Percentiles rank a stretch among this genome's conserved stretches.
phyloP scores from a whole-genome alignment of 768 basidiomycete species.

The Xerocomellus chrysenteron region DNA sequence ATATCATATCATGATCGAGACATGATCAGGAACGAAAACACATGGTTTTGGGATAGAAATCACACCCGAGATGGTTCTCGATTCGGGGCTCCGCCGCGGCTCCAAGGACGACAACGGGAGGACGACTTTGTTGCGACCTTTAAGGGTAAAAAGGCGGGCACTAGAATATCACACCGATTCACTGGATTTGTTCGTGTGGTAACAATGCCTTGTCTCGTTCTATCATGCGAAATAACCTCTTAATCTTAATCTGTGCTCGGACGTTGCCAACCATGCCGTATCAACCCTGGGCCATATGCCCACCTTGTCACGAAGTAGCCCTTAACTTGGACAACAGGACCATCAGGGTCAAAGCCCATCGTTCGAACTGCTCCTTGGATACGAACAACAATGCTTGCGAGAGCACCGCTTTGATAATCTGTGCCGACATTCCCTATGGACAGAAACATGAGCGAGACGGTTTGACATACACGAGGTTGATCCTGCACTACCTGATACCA shows the following conservation, averaged over 20 bases:
- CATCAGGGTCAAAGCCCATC: slow-evolving; percentile 76
- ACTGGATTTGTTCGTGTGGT: not conserved
- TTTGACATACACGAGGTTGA: not conserved
- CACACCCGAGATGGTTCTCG: not conserved
- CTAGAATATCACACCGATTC: not conserved
- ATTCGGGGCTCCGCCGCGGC: not conserved
- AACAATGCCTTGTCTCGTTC: not conserved
- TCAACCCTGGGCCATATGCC: no score
- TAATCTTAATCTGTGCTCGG: not conserved
- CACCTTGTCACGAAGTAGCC: slow-evolving; percentile 3
- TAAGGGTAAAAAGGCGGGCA: not conserved
- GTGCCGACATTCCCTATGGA: slow-evolving; percentile 89
- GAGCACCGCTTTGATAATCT: slow-evolving; percentile 93
- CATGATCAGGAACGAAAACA: not conserved
- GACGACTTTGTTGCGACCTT: not conserved
- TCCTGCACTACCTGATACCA: slow-evolving; percentile 82
- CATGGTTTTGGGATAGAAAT: not conserved
- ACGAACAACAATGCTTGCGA: slow-evolving; percentile 95
- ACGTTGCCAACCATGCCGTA: not conserved
- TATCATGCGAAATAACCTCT: not conserved
- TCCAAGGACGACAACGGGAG: not conserved
- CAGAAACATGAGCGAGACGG: not conserved
- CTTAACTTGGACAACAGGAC: slow-evolving; percentile 42
- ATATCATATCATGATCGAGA: not conserved
- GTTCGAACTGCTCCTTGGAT: slow-evolving; percentile 96